These are phyloP conservation scores for Elongisporangium prolatum DNA, from an alignment of 352 stramenopile species.

Conservation along the genomic window DNA sequence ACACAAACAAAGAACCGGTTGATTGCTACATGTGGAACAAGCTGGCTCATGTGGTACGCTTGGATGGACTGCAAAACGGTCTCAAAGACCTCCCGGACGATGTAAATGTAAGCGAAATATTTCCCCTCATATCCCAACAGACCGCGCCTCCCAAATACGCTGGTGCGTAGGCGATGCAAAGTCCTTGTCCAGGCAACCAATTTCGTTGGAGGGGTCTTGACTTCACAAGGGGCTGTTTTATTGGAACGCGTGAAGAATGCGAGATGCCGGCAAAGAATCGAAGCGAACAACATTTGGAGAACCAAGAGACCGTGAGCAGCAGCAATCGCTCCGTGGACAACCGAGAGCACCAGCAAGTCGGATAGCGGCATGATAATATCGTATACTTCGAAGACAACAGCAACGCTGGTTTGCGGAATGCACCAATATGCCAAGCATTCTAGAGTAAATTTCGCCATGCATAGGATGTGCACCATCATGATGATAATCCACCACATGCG, in stretches of 20 bases:
- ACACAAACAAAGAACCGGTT: not conserved
- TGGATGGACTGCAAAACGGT: constrained; percentile 18
- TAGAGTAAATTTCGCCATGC: not conserved
- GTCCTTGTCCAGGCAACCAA: not conserved
- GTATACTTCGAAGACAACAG: not conserved
- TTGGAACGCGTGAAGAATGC: not conserved
- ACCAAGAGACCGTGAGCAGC: not conserved
- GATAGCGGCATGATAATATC: not conserved
- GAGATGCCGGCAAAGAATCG: not conserved
- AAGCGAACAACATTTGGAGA: not conserved
- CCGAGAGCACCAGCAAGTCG: not conserved
- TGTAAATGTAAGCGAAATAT: not conserved
- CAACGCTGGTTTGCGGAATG: not conserved
- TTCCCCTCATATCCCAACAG: not conserved
- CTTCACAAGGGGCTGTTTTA: not conserved
- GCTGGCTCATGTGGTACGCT: constrained; percentile 21
- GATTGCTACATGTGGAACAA: constrained; percentile 8
- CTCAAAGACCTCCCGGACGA: constrained; percentile 3
- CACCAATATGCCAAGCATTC: not conserved
- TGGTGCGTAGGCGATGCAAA: not conserved
- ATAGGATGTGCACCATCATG: not conserved
- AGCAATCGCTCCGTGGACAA: not conserved
- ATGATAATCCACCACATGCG: not conserved
- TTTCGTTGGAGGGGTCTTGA: not conserved
- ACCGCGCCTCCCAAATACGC: not conserved